Evolutionary conservation across 1,284 basidiomycete species (phyloP).

Genomic region (Ganoderma boninense): DNA sequence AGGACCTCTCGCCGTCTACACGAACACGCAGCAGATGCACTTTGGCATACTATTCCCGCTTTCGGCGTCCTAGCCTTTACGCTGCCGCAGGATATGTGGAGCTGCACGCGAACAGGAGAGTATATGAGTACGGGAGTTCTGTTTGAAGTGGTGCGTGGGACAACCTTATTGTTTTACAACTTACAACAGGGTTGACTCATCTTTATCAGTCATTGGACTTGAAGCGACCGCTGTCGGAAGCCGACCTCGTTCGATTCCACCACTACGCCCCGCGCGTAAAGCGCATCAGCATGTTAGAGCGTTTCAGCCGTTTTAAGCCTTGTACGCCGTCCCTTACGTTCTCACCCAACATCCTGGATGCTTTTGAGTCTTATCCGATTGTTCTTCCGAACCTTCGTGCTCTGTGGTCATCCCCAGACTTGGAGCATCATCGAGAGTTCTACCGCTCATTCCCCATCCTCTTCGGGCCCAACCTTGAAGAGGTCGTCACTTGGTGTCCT

Average conservation of each 20-base stretch:
- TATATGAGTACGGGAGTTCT: background rate
- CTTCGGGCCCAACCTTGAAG: conserved; percentile 7
- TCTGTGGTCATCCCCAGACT: background rate
- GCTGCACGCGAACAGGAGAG: background rate
- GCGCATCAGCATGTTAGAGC: background rate
- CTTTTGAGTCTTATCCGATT: background rate
- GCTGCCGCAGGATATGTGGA: conserved; percentile 14
- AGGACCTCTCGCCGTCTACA: conserved; percentile 17
- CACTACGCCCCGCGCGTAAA: conserved; percentile 8
- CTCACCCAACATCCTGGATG: background rate
- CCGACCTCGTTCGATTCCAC: conserved; percentile 10
- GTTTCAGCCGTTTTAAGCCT: background rate
- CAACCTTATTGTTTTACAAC: background rate
- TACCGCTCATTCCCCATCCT: conserved; percentile 9
- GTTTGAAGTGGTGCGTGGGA: background rate
- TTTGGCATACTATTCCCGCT: conserved; percentile 18
- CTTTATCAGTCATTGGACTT: background rate
- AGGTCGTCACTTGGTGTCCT: conserved; percentile 3
- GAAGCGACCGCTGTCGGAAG: background rate
- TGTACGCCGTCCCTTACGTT: background rate
- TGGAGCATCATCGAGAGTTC: background rate
- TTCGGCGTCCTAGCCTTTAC: conserved; percentile 14
- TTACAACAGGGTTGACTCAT: background rate
- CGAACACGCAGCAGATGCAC: conserved; percentile 13
- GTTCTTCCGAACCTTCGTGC: conserved; percentile 12